These are phyloP conservation scores for Phaeotremella skinneri DNA, from an alignment of 768 basidiomycete genomes.

Conservation along the genomic window DNA sequence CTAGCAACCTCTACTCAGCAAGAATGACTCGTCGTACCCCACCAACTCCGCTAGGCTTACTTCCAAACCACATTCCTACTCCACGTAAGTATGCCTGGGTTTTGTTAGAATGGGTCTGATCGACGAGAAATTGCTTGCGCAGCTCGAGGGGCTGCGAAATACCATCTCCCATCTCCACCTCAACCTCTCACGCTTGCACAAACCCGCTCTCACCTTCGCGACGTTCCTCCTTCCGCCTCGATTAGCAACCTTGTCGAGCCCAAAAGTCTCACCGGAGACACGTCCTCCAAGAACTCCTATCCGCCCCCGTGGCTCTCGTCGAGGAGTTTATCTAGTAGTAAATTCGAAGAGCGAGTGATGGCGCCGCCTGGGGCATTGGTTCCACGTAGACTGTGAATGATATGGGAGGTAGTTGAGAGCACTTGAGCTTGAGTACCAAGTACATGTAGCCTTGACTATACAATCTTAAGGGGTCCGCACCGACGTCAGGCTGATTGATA, in stretches of 20 bases:
- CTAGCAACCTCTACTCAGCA: not conserved
- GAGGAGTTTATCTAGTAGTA: not conserved
- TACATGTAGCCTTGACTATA: too few species aligned
- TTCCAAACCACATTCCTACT: not conserved
- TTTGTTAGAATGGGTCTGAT: too few species aligned
- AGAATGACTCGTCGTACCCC: not conserved
- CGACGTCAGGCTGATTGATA: too few species aligned
- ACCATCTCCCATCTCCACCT: not conserved
- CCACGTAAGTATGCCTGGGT: conserved; percentile 1
- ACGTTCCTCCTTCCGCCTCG: not conserved
- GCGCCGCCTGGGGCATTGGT: not conserved
- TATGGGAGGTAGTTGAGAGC: not conserved
- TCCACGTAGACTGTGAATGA: not conserved
- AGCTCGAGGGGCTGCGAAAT: not conserved
- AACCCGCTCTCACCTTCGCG: not conserved
- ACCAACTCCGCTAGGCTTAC: not conserved
- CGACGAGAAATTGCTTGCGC: too few species aligned
- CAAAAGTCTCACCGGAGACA: too few species aligned
- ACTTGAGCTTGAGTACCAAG: too few species aligned
- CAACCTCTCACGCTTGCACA: too few species aligned
- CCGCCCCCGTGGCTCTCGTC: not conserved
- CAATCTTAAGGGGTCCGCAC: too few species aligned
- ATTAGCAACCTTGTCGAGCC: too few species aligned
- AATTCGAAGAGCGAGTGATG: not conserved
- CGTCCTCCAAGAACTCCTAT: too few species aligned